These are phyloP conservation scores for Lachancea lanzarotensis DNA, from an alignment of 805 yeast species.

Conservation along the genomic window DNA sequence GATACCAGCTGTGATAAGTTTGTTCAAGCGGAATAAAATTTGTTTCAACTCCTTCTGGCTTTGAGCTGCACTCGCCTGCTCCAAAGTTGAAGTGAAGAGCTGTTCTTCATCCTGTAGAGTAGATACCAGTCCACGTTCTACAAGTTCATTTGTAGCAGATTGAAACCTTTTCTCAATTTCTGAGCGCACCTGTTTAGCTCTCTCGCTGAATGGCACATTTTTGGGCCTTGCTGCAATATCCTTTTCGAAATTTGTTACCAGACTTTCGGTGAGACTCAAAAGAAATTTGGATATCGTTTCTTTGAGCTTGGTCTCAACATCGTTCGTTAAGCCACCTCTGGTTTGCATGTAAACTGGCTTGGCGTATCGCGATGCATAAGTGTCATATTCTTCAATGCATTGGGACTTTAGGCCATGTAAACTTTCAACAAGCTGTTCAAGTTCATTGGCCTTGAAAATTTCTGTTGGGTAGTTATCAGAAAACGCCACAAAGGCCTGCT, in stretches of 20 bases:
- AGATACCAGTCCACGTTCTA: conserved; percentile 11
- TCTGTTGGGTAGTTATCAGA: conserved; percentile 32
- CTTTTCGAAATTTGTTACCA: conserved; percentile 30
- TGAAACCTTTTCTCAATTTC: conserved; percentile 14
- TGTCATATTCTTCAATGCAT: conserved; percentile 53
- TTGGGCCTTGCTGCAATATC: conserved; percentile 26
- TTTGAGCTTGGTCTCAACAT: conserved; percentile 42
- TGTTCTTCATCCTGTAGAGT: conserved; percentile 25
- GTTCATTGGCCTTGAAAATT: conserved; percentile 22
- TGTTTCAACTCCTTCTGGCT: conserved; percentile 37
- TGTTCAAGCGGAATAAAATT: conserved; percentile 40
- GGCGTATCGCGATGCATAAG: conserved; percentile 70
- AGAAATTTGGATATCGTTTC: conserved; percentile 41
- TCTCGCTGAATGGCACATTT: conserved; percentile 29
- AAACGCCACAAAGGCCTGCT: conserved; percentile 43
- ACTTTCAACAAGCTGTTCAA: conserved; percentile 35
- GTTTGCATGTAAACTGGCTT: conserved; percentile 60
- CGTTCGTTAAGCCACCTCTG: conserved; percentile 41
- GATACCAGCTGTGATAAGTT: conserved; percentile 41
- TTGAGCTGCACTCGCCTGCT: conserved; percentile 28
- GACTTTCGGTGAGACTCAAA: conserved; percentile 31
- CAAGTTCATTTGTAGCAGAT: conserved; percentile 13
- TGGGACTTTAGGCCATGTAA: conserved; percentile 40
- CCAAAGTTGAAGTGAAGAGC: conserved; percentile 20
- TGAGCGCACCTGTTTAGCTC: conserved; percentile 31